Evolutionary conservation across 139 green algal species (phyloP).

Genomic region (Coccomyxa sp.): DNA sequence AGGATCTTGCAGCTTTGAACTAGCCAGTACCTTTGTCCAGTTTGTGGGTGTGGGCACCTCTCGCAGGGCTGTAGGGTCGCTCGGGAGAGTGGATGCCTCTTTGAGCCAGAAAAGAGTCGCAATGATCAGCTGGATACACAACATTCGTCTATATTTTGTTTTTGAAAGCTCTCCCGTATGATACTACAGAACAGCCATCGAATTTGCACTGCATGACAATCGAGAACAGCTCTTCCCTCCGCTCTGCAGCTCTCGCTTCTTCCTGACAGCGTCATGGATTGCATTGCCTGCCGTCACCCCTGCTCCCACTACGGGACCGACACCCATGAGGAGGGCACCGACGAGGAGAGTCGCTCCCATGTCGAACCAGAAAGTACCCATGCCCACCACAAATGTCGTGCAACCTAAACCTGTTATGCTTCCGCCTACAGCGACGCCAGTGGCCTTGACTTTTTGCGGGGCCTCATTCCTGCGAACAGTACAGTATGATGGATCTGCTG

Average conservation of each 20-base stretch:
- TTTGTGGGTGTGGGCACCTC: not conserved
- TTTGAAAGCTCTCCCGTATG: not conserved
- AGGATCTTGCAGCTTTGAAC: not conserved
- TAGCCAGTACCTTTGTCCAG: not conserved
- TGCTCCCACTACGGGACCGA: not conserved
- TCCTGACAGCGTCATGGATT: not conserved
- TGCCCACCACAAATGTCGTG: too few relatives aligned
- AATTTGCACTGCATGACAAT: not conserved
- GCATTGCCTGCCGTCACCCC: not conserved
- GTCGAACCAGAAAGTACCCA: too few relatives aligned
- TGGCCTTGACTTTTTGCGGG: too few relatives aligned
- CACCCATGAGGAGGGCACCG: too few relatives aligned
- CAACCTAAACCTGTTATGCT: too few relatives aligned
- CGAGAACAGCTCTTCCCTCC: not conserved
- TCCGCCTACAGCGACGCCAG: too few relatives aligned
- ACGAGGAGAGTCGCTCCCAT: too few relatives aligned
- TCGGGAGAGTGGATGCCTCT: not conserved
- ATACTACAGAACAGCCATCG: not conserved
- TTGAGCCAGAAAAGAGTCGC: not conserved
- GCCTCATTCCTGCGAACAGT: too few relatives aligned
- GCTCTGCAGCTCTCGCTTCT: not conserved
- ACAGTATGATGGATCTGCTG: too few relatives aligned
- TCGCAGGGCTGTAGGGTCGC: not conserved
- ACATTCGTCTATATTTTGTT: not conserved
- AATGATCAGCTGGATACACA: not conserved